A percentile compares a stretch with the other conserved stretches of the same genome.
phyloP scores from a whole-genome alignment of 352 stramenopile species.

The Phytophthora hybrid region DNA sequence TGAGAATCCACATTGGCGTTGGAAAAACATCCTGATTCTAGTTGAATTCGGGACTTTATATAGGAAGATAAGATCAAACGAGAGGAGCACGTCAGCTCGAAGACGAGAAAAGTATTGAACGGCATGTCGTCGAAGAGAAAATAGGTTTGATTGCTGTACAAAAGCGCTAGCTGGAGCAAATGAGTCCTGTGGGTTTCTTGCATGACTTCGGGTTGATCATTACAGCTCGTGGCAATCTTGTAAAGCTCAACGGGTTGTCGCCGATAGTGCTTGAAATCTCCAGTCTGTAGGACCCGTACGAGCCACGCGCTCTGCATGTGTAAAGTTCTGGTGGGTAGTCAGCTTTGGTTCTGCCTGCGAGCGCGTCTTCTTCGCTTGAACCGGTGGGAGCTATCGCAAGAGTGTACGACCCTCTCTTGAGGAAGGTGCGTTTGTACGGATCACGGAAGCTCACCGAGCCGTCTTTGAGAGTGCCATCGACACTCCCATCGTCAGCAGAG shows the following conservation, averaged over 20 bases:
- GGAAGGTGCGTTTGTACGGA: slow-evolving; percentile 48
- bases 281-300: slow-evolving; percentile 43
- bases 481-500: slow-evolving; percentile 40
- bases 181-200: slow-evolving; percentile 20
- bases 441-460: slow-evolving; percentile 61
- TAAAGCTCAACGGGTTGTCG: slow-evolving; percentile 26
- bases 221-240: slow-evolving; percentile 18
- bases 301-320: slow-evolving; percentile 23
- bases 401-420: slow-evolving; percentile 57
- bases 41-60: neutral
- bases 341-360: slow-evolving; percentile 27
- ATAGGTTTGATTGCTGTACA: neutral
- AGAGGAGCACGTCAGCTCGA: neutral
- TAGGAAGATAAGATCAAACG: neutral
- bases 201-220: slow-evolving; percentile 21
- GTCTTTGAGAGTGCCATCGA: slow-evolving; percentile 31
- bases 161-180: slow-evolving; percentile 17
- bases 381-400: slow-evolving; percentile 48
- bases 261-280: slow-evolving; percentile 43
- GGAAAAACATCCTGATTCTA: neutral
- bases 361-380: slow-evolving; percentile 31
- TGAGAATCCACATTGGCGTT: neutral
- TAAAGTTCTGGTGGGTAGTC: slow-evolving; percentile 41
- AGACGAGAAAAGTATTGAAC: neutral
- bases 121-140: neutral